Conservation (phyloP, 352 stramenopile genomes). For the Globisporangium spinosum region DNA sequence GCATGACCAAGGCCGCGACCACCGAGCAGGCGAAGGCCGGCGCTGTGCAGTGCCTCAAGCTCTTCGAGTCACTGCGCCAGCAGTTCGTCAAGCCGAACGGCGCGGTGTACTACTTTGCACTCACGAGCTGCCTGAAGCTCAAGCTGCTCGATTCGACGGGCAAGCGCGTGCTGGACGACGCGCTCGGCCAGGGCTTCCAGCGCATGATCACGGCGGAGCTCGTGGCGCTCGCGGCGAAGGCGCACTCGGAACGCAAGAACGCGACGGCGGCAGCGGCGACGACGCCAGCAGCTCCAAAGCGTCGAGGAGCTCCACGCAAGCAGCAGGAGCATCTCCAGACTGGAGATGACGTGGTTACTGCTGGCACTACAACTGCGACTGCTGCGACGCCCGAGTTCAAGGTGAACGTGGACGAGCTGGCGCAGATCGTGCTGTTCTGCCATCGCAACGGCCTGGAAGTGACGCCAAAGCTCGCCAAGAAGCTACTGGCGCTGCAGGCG, state of each 20-base stretch:
- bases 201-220: slow-evolving; percentile 25
- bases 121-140: slow-evolving; percentile 57
- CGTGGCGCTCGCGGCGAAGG: slow-evolving; percentile 22
- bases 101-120: slow-evolving; percentile 63
- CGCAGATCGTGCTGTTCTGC: slow-evolving; percentile 48
- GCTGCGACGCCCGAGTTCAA: slow-evolving; percentile 12
- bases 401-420: slow-evolving; percentile 43
- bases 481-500: slow-evolving; percentile 41
- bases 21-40: slow-evolving; percentile 25
- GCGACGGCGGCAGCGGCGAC: not conserved
- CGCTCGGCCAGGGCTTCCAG: slow-evolving; percentile 48
- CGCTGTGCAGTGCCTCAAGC: slow-evolving; percentile 46
- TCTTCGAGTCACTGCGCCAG: slow-evolving; percentile 72
- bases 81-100: slow-evolving; percentile 78
- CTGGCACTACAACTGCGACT: not conserved
- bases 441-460: slow-evolving; percentile 51
- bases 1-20: slow-evolving; percentile 17
- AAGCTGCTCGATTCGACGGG: slow-evolving; percentile 46
- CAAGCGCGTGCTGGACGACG: slow-evolving; percentile 48
- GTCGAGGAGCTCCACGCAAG: slow-evolving; percentile 23
- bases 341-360: not conserved
- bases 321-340: not conserved
- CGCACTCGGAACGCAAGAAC: slow-evolving; percentile 23
- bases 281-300: slow-evolving; percentile 17
- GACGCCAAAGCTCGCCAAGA: slow-evolving; percentile 29